Evolutionary conservation across 2,329 filamentous ascomycete genomes (phyloP).

Genomic region (Lomentospora prolificans): DNA sequence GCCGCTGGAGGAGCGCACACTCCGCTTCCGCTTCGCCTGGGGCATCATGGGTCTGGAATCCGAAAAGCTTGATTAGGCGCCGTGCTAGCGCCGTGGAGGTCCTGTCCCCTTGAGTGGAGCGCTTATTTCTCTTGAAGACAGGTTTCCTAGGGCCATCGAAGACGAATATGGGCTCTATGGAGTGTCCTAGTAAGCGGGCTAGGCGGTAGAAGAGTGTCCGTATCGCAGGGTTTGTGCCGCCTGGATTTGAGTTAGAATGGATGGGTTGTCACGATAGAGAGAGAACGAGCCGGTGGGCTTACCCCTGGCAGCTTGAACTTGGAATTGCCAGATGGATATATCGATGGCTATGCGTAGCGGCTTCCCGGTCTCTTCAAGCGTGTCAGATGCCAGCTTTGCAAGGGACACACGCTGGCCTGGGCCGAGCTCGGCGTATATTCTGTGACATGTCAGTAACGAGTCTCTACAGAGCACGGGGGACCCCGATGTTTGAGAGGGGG

Average conservation of each 20-base stretch:
- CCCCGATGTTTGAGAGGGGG: too few species aligned
- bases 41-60: constrained; percentile 73
- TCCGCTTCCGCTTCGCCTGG: constrained; percentile 95
- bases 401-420: constrained; percentile 70
- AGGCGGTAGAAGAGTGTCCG: constrained; percentile 90
- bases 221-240: constrained; percentile 81
- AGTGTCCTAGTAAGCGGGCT: constrained; percentile 61
- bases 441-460: constrained; percentile 25
- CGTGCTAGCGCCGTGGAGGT: constrained; percentile 70
- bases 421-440: constrained; percentile 86
- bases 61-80: constrained; percentile 73
- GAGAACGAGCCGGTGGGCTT: constrained; percentile 7
- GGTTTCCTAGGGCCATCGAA: constrained; percentile 85
- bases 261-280: background rate
- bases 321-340: constrained; percentile 95
- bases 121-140: constrained; percentile 79
- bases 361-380: constrained; percentile 57
- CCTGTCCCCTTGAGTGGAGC: constrained; percentile 52
- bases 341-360: constrained; percentile 86
- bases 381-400: constrained; percentile 69
- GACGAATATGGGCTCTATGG: constrained; percentile 81
- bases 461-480: too few species aligned
- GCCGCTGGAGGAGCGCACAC: constrained; percentile 74
- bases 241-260: constrained; percentile 28
- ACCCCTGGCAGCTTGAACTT: constrained; percentile 74